Conservation (phyloP, 2,329 filamentous ascomycete species). For the Trichoderma gracile region DNA sequence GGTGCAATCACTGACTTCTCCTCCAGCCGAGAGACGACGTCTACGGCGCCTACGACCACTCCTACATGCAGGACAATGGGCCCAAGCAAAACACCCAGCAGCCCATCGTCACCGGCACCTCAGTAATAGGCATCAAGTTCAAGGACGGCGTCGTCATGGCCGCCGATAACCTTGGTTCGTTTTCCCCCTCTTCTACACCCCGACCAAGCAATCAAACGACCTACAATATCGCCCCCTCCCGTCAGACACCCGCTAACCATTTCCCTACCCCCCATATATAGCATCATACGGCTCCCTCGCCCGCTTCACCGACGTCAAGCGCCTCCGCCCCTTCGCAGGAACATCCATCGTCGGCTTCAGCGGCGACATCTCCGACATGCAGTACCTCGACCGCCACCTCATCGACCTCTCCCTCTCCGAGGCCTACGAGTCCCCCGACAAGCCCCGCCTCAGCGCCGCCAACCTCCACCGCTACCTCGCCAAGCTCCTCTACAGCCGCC, state of each 20-base stretch:
- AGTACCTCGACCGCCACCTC: constrained; percentile 92
- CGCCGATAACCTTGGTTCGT: constrained; percentile 87
- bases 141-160: constrained; percentile 95
- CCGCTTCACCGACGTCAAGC: constrained; percentile 95
- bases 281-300: constrained; percentile 97
- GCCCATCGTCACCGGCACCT: constrained; percentile 94
- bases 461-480: constrained; percentile 96
- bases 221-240: too few relatives aligned
- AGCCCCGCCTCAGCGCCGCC: constrained; percentile 71
- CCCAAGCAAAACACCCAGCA: constrained; percentile 87
- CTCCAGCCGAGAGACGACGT: constrained; percentile 90
- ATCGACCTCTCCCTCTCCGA: constrained; percentile 81
- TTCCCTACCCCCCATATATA: constrained; percentile 40
- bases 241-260: neutral
- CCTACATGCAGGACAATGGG: constrained; percentile 70
- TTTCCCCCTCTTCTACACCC: neutral
- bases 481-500: constrained; percentile 94
- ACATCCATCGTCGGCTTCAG: constrained; percentile 88
- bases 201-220: neutral
- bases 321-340: constrained; percentile 84
- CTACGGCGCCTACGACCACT: constrained; percentile 89
- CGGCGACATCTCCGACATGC: constrained; percentile 98
- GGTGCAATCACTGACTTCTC: too few relatives aligned
- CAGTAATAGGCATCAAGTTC: constrained; percentile 93
- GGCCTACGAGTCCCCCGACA: constrained; percentile 64